phyloP scores from a whole-genome alignment of 2,329 filamentous ascomycete genomes.

The Verticillium nonalfalfae region DNA sequence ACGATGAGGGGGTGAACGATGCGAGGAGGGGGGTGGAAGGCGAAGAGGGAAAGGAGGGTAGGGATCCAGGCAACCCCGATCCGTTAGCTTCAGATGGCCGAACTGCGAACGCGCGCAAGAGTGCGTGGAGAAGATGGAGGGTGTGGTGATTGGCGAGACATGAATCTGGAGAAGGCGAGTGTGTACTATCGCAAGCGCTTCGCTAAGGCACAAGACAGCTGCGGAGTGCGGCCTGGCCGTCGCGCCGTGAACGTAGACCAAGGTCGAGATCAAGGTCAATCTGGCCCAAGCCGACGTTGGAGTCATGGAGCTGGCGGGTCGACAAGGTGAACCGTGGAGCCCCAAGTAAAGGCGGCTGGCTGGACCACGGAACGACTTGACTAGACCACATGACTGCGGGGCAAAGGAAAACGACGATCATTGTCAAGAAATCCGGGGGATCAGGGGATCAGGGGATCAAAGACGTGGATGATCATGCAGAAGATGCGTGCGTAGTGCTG shows the following conservation, averaged over 20 bases:
- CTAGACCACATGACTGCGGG: background rate
- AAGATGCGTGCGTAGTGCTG: background rate
- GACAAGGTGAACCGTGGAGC: background rate
- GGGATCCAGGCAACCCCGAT: background rate
- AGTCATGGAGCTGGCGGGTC: background rate
- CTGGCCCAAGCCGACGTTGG: background rate
- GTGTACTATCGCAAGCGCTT: background rate
- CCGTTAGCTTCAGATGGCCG: background rate
- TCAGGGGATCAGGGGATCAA: background rate
- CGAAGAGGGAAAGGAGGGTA: background rate
- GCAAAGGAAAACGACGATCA: background rate
- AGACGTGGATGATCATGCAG: background rate
- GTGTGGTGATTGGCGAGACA: background rate
- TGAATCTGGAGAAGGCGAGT: background rate
- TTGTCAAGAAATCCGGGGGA: background rate
- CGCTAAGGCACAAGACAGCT: background rate
- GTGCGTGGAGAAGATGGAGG: background rate
- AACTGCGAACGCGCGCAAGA: background rate
- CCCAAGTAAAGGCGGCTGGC: background rate
- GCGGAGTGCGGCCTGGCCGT: background rate
- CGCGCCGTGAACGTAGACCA: background rate
- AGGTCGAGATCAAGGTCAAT: background rate
- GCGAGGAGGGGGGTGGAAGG: background rate
- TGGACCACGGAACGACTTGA: background rate
- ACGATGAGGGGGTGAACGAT: background rate